Conservation (phyloP, 106 monocot genomes). For the Dendrobium officinale region DNA sequence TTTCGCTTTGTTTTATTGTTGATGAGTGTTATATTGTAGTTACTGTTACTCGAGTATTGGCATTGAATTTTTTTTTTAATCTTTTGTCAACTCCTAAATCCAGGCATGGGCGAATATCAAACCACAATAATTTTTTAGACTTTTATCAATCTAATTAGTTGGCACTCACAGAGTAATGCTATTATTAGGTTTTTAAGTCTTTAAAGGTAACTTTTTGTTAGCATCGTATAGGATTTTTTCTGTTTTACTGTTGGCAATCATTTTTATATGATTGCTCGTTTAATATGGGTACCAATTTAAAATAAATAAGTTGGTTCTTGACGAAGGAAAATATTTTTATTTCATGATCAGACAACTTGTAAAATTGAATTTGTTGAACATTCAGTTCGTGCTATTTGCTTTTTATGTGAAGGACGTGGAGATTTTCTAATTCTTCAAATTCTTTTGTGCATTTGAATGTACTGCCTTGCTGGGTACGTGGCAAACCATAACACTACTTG, state of each 20-base stretch:
- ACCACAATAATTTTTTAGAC: too few species aligned
- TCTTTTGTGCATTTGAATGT: background rate
- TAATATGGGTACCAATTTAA: too few species aligned
- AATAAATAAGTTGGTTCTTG: background rate
- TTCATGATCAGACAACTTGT: background rate
- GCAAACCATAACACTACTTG: too few species aligned
- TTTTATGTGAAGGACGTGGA: background rate
- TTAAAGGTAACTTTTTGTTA: background rate
- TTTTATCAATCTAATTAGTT: too few species aligned
- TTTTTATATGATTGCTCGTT: too few species aligned
- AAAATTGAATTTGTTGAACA: background rate
- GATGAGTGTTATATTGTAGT: background rate
- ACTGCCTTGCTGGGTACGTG: background rate
- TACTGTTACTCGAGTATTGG: background rate
- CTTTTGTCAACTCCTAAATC: too few species aligned
- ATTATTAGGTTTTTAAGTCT: background rate
- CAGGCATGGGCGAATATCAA: too few species aligned
- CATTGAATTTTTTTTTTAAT: background rate
- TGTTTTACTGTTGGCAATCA: background rate
- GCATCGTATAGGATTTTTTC: background rate
- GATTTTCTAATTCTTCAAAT: background rate
- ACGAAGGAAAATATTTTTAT: background rate
- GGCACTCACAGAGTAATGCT: too few species aligned
- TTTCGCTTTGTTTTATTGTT: background rate
- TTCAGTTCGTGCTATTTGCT: background rate